These are phyloP conservation scores for Aspergillus calidoustus DNA, from an alignment of 2,329 filamentous ascomycete genomes.

Conservation along the genomic window DNA sequence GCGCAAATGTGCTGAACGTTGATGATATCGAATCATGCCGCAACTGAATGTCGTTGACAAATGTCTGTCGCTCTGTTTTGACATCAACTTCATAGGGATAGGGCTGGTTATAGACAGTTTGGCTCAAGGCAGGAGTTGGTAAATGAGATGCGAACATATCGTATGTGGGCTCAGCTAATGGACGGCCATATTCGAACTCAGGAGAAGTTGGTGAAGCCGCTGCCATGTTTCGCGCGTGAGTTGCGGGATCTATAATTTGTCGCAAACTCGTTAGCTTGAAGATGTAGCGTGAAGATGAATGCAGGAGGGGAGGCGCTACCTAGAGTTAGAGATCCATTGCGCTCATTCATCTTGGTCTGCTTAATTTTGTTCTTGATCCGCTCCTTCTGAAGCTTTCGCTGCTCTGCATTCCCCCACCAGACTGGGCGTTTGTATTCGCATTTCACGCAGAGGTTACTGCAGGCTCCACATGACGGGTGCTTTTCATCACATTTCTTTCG, in stretches of 20 bases:
- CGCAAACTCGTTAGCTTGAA: conserved; percentile 15
- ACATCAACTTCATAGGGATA: conserved; percentile 92
- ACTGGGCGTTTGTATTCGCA: conserved; percentile 97
- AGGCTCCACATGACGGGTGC: conserved; percentile 67
- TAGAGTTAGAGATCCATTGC: conserved; percentile 61
- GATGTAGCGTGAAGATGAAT: conserved; percentile 11
- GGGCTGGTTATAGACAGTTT: conserved; percentile 60
- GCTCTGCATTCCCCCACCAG: conserved; percentile 97
- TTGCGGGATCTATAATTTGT: conserved; percentile 21
- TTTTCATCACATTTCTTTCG: conserved; percentile 73
- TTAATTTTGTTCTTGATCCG: conserved; percentile 97
- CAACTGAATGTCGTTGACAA: conserved; percentile 86
- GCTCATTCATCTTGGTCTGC: conserved; percentile 91
- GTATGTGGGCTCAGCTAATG: conserved; percentile 53
- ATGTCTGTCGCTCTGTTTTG: conserved; percentile 93
- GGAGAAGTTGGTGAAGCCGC: conserved; percentile 68
- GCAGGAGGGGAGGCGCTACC: conserved; percentile 31
- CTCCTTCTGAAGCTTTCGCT: conserved; percentile 85
- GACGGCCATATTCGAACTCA: conserved; percentile 70
- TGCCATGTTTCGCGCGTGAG: conserved; percentile 23
- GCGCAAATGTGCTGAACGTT: conserved; percentile 90
- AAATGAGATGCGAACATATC: conserved; percentile 49
- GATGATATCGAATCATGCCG: conserved; percentile 85
- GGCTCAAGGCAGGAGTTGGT: conserved; percentile 60
- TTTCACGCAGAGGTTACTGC: conserved; percentile 73